Evolutionary conservation across 164 flowering plant genomes (phyloP).

Genomic region (Cinnamomum chago): DNA sequence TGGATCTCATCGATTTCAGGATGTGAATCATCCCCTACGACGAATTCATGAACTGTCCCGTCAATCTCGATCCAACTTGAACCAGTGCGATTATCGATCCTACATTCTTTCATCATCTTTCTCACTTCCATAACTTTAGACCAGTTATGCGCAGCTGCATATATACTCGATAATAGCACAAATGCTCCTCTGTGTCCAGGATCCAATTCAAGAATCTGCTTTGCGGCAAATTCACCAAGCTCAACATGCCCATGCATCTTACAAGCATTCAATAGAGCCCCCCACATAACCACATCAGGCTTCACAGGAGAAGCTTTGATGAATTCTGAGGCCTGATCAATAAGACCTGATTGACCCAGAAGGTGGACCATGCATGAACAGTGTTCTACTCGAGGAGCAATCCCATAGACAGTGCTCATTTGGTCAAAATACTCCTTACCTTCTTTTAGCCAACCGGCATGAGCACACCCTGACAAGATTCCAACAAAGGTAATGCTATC

Average conservation of each 20-base stretch:
- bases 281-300: slow-evolving; percentile 20
- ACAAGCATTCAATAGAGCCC: slow-evolving; percentile 15
- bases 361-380: slow-evolving; percentile 20
- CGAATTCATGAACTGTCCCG: slow-evolving; percentile 9
- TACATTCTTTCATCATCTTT: slow-evolving; percentile 5
- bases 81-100: slow-evolving; percentile 3
- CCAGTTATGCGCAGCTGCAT: slow-evolving; percentile 10
- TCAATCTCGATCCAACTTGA: slow-evolving; percentile 13
- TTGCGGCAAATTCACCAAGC: slow-evolving; percentile 8
- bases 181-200: slow-evolving; percentile 9
- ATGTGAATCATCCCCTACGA: slow-evolving; percentile 7
- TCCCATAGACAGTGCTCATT: slow-evolving; percentile 15
- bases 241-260: slow-evolving; percentile 8
- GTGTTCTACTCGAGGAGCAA: slow-evolving; percentile 16
- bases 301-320: slow-evolving; percentile 12
- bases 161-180: slow-evolving; percentile 8
- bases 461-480: slow-evolving; percentile 17
- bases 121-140: slow-evolving; percentile 7
- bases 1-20: slow-evolving; percentile 5
- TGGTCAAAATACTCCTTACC: slow-evolving; percentile 14
- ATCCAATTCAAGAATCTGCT: slow-evolving; percentile 6
- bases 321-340: slow-evolving; percentile 15
- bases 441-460: slow-evolving; percentile 18
- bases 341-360: slow-evolving; percentile 10
- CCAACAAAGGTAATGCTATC: slow-evolving; percentile 14